A percentile compares a stretch with the other conserved stretches of the same genome.
phyloP scores from a whole-genome alignment of 73 alveolate genomes.

The Paramecium sexaurelia region DNA sequence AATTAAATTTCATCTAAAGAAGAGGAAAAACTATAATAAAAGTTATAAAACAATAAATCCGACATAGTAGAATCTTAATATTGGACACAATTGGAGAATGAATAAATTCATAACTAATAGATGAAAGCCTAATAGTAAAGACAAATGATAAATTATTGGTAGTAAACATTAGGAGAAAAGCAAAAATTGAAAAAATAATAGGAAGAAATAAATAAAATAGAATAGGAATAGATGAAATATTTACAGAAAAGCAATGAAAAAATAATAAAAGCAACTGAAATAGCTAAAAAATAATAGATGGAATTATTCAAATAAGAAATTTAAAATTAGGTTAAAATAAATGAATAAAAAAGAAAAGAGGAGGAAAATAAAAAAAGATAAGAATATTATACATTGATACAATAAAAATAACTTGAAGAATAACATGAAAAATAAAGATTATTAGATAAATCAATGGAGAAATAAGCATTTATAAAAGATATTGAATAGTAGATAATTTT shows the following conservation, averaged over 20 bases:
- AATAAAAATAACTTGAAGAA: not conserved
- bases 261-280: not conserved
- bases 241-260: not conserved
- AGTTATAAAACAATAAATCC: not conserved
- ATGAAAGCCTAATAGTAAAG: not conserved
- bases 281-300: not conserved
- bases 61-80: not conserved
- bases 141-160: slow-evolving; percentile 1
- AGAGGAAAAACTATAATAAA: not conserved
- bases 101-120: not conserved
- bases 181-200: not conserved
- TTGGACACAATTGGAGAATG: not conserved
- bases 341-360: not conserved
- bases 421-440: not conserved
- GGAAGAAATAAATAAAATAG: not conserved
- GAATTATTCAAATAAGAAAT: slow-evolving; percentile 5
- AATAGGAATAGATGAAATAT: not conserved
- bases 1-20: slow-evolving; percentile 11
- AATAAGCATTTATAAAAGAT: not conserved
- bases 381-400: not conserved
- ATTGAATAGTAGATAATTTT: not conserved
- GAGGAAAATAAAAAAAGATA: not conserved
- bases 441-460: not conserved
- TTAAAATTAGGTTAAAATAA: not conserved
- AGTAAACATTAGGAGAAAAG: not conserved